These are phyloP conservation scores for Globisporangium polare DNA, from an alignment of 352 stramenopile species.

Conservation along the genomic window DNA sequence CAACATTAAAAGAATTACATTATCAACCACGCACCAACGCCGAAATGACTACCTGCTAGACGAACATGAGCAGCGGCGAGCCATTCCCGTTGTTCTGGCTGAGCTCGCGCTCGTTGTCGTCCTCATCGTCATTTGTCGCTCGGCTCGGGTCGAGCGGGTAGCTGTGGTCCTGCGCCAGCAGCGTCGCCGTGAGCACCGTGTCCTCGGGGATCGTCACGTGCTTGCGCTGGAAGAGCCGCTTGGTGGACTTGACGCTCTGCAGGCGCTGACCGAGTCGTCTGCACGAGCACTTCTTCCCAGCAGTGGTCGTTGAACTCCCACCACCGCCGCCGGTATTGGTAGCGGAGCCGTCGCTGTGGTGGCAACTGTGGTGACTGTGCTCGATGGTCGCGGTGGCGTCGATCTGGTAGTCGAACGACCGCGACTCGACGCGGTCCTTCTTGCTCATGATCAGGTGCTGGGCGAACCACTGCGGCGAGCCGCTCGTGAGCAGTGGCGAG, in stretches of 20 bases:
- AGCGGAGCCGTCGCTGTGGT: not conserved
- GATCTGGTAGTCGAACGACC: not conserved
- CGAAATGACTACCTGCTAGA: no score
- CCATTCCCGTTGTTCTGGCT: not conserved
- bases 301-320: not conserved
- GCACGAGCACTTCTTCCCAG: not conserved
- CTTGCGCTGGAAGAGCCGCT: slow-evolving; percentile 2
- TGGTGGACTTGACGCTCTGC: slow-evolving; percentile 1
- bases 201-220: slow-evolving; percentile 2
- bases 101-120: not conserved
- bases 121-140: not conserved
- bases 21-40: no score
- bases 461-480: not conserved
- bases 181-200: slow-evolving; percentile 5
- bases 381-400: not conserved
- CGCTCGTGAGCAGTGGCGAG: not conserved
- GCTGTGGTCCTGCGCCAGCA: not conserved
- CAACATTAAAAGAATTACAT: no score
- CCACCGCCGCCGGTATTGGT: not conserved
- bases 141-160: not conserved
- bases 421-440: not conserved
- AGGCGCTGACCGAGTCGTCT: not conserved
- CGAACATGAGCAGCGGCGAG: not conserved
- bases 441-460: slow-evolving; percentile 7
- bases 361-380: not conserved